Base-by-base conservation (phyloP, 176 grass and related monocot genomes). In the Thalia dealbata region DNA sequence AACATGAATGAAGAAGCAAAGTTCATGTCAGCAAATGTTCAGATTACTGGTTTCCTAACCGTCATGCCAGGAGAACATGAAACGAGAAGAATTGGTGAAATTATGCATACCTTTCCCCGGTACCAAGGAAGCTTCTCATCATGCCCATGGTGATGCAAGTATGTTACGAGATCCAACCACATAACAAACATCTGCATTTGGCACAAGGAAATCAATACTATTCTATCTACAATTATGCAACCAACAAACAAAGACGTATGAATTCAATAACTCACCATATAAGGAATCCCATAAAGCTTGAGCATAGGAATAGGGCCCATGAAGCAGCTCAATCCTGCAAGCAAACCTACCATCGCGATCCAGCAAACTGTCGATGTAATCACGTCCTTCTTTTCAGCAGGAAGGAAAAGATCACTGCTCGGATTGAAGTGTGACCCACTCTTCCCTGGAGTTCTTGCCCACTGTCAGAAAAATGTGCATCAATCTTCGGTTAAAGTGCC, bases 131-230 rank as follows among this genome's bases (percentile, higher is more conserved):
- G 87, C 22, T 72, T 72, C 16, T 84, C 82, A 24, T 79, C 44
- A 50, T 83, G 85, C 3, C 89, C 93, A 60, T 96, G 93, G 80
- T 96, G 93, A 60, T 96, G 93, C 43, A 96, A 88, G 55, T 96
- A 96, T 1, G 93, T 96, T 24, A 96, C 93, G 46, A 96, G 59
- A 63, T 90, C 93, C 19, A 92, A 67, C 89, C 93, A 96, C 86
- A 92, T 84, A 45, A 96, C 84, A 72, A 92, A 90, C 21, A 96
- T 87, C 92, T 96, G 68, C 23, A 55, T 65, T 43, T 65, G 27
- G 52, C 52, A 44, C 19, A 52, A 29, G 6, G 30, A 28, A n/a
- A n/a, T n/a, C n/a, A n/a, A n/a, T n/a, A 38, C 32, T 38, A 38
- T 64, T 15, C 24, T 26, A 4, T 15, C 10, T 18, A 12, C 7